Percentiles rank a stretch among this genome's conserved stretches.
Evolutionary conservation across 495 filamentous ascomycete genomes (phyloP).

Genomic region (Podospora pseudoanserina): DNA sequence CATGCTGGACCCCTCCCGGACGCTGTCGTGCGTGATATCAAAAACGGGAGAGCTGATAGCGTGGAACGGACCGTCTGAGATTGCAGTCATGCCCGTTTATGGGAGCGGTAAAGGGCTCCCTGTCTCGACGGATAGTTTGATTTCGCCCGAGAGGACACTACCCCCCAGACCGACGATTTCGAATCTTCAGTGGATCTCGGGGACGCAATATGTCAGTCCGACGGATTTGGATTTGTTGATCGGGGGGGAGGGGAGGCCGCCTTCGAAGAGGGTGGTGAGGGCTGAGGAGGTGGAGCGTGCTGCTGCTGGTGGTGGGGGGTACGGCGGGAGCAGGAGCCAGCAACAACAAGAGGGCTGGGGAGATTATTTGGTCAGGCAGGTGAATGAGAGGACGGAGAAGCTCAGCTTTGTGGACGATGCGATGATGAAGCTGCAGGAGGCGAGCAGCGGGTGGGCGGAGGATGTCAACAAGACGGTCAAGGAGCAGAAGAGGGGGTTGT

Average conservation of each 20-base stretch:
- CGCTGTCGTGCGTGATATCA: slow-evolving; percentile 63
- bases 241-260: slow-evolving; percentile 81
- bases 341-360: slow-evolving; percentile 56
- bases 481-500: slow-evolving; percentile 77
- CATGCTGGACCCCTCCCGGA: slow-evolving; percentile 69
- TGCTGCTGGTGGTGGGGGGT: slow-evolving; percentile 52
- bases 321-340: slow-evolving; percentile 17
- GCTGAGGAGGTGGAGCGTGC: slow-evolving; percentile 44
- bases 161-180: slow-evolving; percentile 92
- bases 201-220: slow-evolving; percentile 85
- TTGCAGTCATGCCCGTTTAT: slow-evolving; percentile 76
- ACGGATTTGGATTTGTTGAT: slow-evolving; percentile 90
- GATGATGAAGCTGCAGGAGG: slow-evolving; percentile 75
- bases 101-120: slow-evolving; percentile 54
- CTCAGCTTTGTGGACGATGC: slow-evolving; percentile 76
- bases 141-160: slow-evolving; percentile 65
- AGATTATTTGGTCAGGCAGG: slow-evolving; percentile 68
- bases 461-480: slow-evolving; percentile 83
- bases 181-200: slow-evolving; percentile 92
- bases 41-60: slow-evolving; percentile 74
- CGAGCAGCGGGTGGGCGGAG: slow-evolving; percentile 74
- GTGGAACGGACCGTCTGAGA: slow-evolving; percentile 86
- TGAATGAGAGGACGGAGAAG: slow-evolving; percentile 87
- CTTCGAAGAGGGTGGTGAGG: slow-evolving; percentile 67
- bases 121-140: slow-evolving; percentile 64